Percentiles rank a stretch among this genome's conserved stretches.
phyloP scores from a whole-genome alignment of 805 yeast species.

The Metschnikowia colocasiae region DNA sequence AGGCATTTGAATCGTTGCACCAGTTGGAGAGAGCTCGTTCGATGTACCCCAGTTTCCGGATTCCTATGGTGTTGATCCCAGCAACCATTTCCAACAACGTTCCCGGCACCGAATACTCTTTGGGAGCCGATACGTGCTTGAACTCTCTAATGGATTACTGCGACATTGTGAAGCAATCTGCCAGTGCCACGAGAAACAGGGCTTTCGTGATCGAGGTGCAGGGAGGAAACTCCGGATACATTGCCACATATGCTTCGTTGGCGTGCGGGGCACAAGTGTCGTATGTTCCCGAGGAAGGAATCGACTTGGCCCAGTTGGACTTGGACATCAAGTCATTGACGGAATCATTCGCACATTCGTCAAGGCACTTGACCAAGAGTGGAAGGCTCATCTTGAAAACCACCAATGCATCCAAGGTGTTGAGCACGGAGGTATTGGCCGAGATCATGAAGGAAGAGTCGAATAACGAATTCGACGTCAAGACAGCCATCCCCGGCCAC shows the following conservation, averaged over 20 bases:
- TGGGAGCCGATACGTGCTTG: constrained; percentile 74
- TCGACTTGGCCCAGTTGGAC: constrained; percentile 56
- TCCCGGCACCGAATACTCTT: constrained; percentile 76
- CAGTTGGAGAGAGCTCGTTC: constrained; percentile 59
- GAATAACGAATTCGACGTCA: constrained; percentile 65
- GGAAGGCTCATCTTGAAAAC: constrained; percentile 70
- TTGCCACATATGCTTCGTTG: constrained; percentile 65
- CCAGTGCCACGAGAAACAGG: constrained; percentile 73
- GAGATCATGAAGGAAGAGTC: constrained; percentile 63
- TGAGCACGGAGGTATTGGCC: constrained; percentile 65
- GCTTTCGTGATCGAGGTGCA: constrained; percentile 80
- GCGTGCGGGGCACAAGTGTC: constrained; percentile 72
- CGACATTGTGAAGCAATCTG: constrained; percentile 76
- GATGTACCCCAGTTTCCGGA: constrained; percentile 65
- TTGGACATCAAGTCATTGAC: constrained; percentile 62
- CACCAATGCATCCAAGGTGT: constrained; percentile 64
- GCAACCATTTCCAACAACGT: constrained; percentile 79
- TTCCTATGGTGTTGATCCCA: constrained; percentile 75
- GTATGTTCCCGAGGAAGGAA: constrained; percentile 72
- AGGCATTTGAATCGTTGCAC: constrained; percentile 68
- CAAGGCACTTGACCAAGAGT: constrained; percentile 58
- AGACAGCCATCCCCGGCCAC: constrained; percentile 82
- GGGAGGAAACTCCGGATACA: constrained; percentile 81
- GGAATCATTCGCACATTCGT: constrained; percentile 54
- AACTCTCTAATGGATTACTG: constrained; percentile 68